Conservation (phyloP, 768 basidiomycete genomes). For the Suillus subalutaceus region DNA sequence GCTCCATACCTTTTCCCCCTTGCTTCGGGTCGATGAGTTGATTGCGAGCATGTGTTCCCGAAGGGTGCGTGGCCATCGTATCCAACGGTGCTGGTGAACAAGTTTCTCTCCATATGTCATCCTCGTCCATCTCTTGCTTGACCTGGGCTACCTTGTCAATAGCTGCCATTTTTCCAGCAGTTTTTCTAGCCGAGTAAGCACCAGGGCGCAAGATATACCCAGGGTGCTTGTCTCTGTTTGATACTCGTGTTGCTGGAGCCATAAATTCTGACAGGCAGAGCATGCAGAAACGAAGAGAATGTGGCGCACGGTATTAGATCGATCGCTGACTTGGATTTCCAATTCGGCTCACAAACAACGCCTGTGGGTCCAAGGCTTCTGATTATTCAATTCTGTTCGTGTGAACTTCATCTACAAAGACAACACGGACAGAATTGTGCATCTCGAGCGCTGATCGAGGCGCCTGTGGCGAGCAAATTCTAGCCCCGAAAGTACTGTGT, state of each 20-base stretch:
- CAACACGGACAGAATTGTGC: too few species aligned
- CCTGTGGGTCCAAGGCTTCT: neutral
- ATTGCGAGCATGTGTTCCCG: neutral
- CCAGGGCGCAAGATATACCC: neutral
- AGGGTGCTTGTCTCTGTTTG: neutral
- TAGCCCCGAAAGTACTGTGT: neutral
- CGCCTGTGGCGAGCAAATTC: neutral
- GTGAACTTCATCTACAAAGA: neutral
- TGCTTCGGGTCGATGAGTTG: neutral
- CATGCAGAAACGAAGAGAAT: neutral
- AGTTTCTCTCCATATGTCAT: neutral
- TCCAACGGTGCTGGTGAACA: neutral
- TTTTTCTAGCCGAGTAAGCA: neutral
- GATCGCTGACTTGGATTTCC: neutral
- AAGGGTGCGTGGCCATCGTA: neutral
- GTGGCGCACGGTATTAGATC: neutral
- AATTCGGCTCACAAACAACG: neutral
- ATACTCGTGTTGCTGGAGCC: neutral
- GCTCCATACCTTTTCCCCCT: neutral
- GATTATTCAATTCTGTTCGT: neutral
- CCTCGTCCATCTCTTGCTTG: neutral
- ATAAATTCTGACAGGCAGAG: neutral
- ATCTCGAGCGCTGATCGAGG: neutral
- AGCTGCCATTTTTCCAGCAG: neutral
- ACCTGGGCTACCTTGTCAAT: neutral